Evolutionary conservation across 1,284 basidiomycete species (phyloP), one percentile per base, ranked within the genome.

Genomic region (Ganoderma multipileum): DNA sequence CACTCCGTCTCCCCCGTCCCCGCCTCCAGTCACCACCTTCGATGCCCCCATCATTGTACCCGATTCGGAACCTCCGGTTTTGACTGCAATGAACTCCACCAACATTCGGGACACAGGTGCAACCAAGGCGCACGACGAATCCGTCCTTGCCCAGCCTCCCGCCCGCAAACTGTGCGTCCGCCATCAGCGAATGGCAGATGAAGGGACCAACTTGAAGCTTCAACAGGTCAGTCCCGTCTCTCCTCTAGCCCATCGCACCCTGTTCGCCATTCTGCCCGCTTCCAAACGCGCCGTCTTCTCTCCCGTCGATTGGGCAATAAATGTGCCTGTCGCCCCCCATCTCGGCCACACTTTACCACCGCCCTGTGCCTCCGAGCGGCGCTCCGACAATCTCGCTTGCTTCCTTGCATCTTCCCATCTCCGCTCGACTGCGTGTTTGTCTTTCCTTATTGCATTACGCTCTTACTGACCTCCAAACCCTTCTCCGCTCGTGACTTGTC

Each of bases 131-230:
- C 59, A 68, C 42, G 68, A 50, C 62, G 75, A 47, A 66, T 44
- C 54, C 9, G 61, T 76, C 73, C 64, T 54, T 36, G 41, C 78
- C 9, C 79, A 81, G 61, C 86, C 84, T 26, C 83, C 85, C 2
- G 84, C 86, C 2, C 85, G 92, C 61, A 96, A 95, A 80, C 85
- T 97, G 16, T 97, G 96, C 78, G 89, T 95, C 12, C 83, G 96
- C 50, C 97, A 99, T 82, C 95, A 98, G 82, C 88, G 97, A 61
- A 99, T 98, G 94, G 98, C 98, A 9, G 97, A 99, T 82, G 93
- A 98, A 79, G 96, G 95, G 28, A 96, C 93, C 36, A 98, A 95
- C 78, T 84, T 95, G 70, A 96, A 94, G 82, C 86, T 99, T 18
- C 98, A 99, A 81, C 91, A 94, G 86, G 97, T 97, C 74, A 76